Conservation (phyloP, 2,329 filamentous ascomycete species). For the Aspergillus tanneri region DNA sequence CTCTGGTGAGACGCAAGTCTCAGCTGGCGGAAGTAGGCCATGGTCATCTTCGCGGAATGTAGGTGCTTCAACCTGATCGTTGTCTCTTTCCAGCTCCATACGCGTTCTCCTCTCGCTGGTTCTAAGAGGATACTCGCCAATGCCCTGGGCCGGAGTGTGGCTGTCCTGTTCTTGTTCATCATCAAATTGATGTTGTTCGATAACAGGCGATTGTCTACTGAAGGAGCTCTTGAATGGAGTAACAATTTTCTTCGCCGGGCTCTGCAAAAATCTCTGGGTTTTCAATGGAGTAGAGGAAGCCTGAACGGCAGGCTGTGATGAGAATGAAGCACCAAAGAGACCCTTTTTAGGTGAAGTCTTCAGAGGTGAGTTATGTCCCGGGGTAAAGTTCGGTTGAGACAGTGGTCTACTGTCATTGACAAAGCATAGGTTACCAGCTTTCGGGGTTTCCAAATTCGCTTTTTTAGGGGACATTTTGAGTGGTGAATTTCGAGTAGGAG, state of each 20-base stretch:
- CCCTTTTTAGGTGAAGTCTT: conserved; percentile 26
- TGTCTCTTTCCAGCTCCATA: conserved; percentile 24
- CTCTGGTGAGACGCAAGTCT: background rate
- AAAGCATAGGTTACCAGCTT: conserved; percentile 13
- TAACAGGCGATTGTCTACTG: conserved; percentile 14
- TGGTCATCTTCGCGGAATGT: background rate
- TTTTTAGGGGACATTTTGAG: conserved; percentile 48
- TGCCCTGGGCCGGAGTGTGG: background rate
- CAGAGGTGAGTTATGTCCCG: conserved; percentile 19
- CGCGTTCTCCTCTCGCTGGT: conserved; percentile 16
- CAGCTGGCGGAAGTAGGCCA: background rate
- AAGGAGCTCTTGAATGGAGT: conserved; percentile 41
- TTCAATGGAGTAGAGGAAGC: conserved; percentile 37
- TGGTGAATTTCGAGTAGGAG: conserved; percentile 37
- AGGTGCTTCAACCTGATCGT: conserved; percentile 19
- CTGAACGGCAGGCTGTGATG: conserved; percentile 33
- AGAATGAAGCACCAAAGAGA: conserved; percentile 37
- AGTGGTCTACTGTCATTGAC: conserved; percentile 3
- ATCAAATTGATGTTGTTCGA: conserved; percentile 1
- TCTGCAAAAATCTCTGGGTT: conserved; percentile 37
- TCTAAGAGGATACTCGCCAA: conserved; percentile 6
- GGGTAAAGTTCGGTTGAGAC: conserved; percentile 22
- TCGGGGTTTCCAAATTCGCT: conserved; percentile 22
- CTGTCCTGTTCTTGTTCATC: conserved; percentile 5
- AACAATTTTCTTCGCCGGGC: conserved; percentile 44